A percentile compares a stretch with the other conserved stretches of the same genome.
Conservation (phyloP, 495 filamentous ascomycete genomes). For the Niebla homalea region DNA sequence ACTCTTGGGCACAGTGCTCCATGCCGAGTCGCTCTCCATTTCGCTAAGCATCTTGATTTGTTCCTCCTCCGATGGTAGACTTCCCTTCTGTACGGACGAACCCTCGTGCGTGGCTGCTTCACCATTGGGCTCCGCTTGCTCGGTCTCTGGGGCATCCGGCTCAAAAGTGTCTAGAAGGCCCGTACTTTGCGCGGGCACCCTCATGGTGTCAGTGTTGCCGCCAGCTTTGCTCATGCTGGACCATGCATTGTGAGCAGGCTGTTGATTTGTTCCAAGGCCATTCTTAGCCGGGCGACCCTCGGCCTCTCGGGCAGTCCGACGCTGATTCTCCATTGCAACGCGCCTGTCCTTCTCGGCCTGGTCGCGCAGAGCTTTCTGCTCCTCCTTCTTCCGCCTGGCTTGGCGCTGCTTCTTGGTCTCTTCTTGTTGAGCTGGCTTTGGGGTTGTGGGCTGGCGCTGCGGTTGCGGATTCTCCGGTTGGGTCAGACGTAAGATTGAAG, state of each 20-base stretch:
- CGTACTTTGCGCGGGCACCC: slow-evolving; percentile 20
- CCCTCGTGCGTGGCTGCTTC: neutral
- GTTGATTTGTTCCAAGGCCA: slow-evolving; percentile 46
- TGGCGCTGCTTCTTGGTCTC: slow-evolving; percentile 89
- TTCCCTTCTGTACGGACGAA: slow-evolving; percentile 2
- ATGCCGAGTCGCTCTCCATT: slow-evolving; percentile 45
- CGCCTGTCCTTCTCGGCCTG: slow-evolving; percentile 62
- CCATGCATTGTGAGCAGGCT: slow-evolving; percentile 51
- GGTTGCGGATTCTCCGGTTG: slow-evolving; percentile 39
- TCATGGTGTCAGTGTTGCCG: slow-evolving; percentile 19
- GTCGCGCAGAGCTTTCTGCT: slow-evolving; percentile 53
- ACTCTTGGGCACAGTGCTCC: slow-evolving; percentile 57
- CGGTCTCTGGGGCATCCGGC: slow-evolving; percentile 24
- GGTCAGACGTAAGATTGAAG: slow-evolving; percentile 66
- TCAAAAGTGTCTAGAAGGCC: slow-evolving; percentile 71
- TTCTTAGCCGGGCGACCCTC: slow-evolving; percentile 66
- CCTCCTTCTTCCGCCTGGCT: slow-evolving; percentile 69
- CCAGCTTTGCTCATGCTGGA: slow-evolving; percentile 29
- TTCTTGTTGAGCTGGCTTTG: slow-evolving; percentile 44
- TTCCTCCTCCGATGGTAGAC: slow-evolving; percentile 69
- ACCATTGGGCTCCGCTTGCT: slow-evolving; percentile 13
- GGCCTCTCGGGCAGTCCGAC: slow-evolving; percentile 62
- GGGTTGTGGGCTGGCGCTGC: slow-evolving; percentile 43
- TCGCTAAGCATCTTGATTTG: slow-evolving; percentile 58
- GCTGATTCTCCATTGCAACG: slow-evolving; percentile 60